Percentiles rank a stretch among this genome's conserved stretches.
phyloP scores from a whole-genome alignment of 805 yeast species.

The Kodamaea restingae region DNA sequence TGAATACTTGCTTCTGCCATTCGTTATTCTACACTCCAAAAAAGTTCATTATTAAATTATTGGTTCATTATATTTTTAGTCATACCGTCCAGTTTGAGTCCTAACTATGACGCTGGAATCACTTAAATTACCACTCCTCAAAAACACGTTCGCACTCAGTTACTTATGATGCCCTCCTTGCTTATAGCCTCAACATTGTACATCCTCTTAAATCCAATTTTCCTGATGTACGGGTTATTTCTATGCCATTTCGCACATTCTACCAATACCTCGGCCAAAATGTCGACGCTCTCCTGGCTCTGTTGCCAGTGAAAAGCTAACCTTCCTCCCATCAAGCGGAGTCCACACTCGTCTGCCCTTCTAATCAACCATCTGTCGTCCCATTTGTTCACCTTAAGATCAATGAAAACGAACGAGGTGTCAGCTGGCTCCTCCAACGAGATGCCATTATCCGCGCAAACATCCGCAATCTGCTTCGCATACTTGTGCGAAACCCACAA shows the following conservation, averaged over 20 bases:
- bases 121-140: too few relatives aligned
- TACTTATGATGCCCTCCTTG: too few relatives aligned
- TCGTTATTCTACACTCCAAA: too few relatives aligned
- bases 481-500: slow-evolving; percentile 47
- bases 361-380: slow-evolving; percentile 52
- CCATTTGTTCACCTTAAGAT: slow-evolving; percentile 49
- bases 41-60: too few relatives aligned
- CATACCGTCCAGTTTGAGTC: too few relatives aligned
- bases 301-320: slow-evolving; percentile 69
- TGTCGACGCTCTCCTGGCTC: slow-evolving; percentile 28
- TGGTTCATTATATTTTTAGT: too few relatives aligned
- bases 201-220: slow-evolving; percentile 12
- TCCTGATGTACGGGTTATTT: slow-evolving; percentile 9
- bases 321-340: slow-evolving; percentile 68
- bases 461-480: slow-evolving; percentile 51
- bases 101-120: too few relatives aligned
- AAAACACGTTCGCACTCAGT: too few relatives aligned
- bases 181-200: slow-evolving; percentile 11
- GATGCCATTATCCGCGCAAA: slow-evolving; percentile 52
- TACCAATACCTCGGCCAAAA: slow-evolving; percentile 46
- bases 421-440: slow-evolving; percentile 70
- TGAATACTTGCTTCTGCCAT: too few relatives aligned
- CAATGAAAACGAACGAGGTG: slow-evolving; percentile 80
- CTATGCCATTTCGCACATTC: slow-evolving; percentile 39
- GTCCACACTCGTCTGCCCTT: slow-evolving; percentile 48